phyloP scores from a whole-genome alignment of 2,329 filamentous ascomycete genomes.

The Ophiostoma novo-ulmi region DNA sequence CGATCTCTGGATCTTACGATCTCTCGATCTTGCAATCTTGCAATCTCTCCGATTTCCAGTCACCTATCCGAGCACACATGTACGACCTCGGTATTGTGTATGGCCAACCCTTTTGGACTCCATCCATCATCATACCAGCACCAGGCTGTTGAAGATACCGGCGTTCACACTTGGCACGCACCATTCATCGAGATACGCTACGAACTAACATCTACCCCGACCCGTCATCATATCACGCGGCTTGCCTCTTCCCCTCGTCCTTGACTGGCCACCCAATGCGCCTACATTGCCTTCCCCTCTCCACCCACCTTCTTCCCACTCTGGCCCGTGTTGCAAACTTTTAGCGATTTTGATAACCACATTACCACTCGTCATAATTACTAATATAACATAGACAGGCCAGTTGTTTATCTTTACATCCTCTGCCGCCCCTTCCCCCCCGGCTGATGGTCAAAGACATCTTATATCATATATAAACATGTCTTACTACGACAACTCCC shows the following conservation, averaged over 20 bases:
- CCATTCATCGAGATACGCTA: background rate
- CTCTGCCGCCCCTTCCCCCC: background rate
- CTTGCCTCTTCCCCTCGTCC: slow-evolving; percentile 9
- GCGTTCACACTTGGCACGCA: background rate
- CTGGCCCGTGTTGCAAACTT: background rate
- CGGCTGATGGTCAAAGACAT: slow-evolving; percentile 13
- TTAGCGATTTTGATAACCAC: background rate
- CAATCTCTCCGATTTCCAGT: background rate
- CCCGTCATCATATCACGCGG: background rate
- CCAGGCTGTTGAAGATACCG: background rate
- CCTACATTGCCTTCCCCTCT: background rate
- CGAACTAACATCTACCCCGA: background rate
- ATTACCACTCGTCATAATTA: background rate
- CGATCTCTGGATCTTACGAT: background rate
- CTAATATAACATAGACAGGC: slow-evolving; percentile 9
- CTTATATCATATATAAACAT: slow-evolving; percentile 23
- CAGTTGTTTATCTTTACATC: background rate
- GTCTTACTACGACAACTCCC: slow-evolving; percentile 33
- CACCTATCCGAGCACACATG: background rate
- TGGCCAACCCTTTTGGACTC: background rate
- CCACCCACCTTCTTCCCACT: background rate
- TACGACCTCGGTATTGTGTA: background rate
- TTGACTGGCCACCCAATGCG: slow-evolving; percentile 16
- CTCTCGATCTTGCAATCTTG: background rate
- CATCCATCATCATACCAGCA: background rate